A percentile compares a stretch with the other conserved stretches of the same genome.
Evolutionary conservation across 2,329 filamentous ascomycete species (phyloP).

Genomic region (Coleophoma cylindrospora): DNA sequence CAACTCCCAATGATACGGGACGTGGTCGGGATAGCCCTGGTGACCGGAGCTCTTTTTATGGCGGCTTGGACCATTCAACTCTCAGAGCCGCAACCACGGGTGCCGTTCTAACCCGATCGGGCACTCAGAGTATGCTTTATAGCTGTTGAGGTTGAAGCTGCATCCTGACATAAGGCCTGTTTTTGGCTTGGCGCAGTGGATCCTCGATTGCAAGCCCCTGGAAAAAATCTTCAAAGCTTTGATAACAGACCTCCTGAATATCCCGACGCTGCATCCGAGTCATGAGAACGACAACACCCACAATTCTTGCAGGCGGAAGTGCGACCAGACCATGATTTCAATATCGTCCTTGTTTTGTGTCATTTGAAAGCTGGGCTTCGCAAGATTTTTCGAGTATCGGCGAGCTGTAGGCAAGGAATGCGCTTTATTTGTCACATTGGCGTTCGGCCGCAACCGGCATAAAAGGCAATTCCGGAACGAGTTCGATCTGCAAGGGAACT

Average conservation of each 20-base stretch:
- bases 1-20: not conserved
- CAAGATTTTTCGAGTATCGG: too few species aligned
- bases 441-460: too few species aligned
- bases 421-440: too few species aligned
- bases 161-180: not conserved
- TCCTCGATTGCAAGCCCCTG: not conserved
- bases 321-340: too few species aligned
- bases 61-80: not conserved
- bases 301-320: too few species aligned
- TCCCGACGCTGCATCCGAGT: not conserved
- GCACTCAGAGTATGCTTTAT: not conserved
- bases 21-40: not conserved
- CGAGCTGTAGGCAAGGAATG: too few species aligned
- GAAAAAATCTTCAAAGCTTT: not conserved
- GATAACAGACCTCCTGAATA: not conserved
- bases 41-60: not conserved
- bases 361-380: too few species aligned
- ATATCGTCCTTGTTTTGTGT: too few species aligned
- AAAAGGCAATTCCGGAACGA: too few species aligned
- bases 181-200: not conserved
- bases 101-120: too few species aligned
- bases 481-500: too few species aligned
- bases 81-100: not conserved
- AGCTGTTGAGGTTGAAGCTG: not conserved
- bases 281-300: not conserved